Evolutionary conservation across 2,329 filamentous ascomycete species (phyloP), one percentile per base, ranked within the genome.

Genomic region (Myriosclerotinia curreyana): DNA sequence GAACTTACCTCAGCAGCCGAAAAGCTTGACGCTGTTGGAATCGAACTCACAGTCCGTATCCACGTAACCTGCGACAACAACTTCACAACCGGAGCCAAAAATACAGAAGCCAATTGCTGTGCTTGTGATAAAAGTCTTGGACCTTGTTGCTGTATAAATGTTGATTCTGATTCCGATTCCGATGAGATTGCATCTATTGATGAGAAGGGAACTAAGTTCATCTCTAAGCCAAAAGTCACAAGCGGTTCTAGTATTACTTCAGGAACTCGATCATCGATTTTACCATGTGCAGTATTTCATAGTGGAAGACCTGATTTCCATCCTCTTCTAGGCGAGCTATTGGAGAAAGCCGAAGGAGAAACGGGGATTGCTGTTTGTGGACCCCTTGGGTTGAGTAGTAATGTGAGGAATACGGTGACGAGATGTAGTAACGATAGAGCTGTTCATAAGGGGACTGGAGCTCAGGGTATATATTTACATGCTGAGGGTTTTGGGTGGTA

Each of bases 371-470:
- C 84, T 0, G 84, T 86, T 0, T 87, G 85, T 66, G 85, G 84
- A 12, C 84, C 84, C 0, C 77, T 79, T 54, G 82, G 82, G 40
- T 74, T 87, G 50, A 82, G 82, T 7, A 77, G 80, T 4, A 76
- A 75, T 60, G 81, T 83, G 17, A 77, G 84, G 64, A 85, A 82
- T 66, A 81, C 78, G 66, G 83, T 87, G 5, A 80, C 82, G 3
- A 76, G 75, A 40, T 69, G 86, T 66, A 85, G 83, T 62, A 83
- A 87, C 69, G 84, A 87, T 75, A 76, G 84, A 42, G 84, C 81
- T 2, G 84, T 87, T 38, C 84, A 87, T 71, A 87, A 87, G 73
- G 84, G 85, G 8, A 86, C 84, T 0, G 85, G 83, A 0, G 85
- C 85, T 0, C 84, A 87, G 71, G 85, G 85, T 0, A 86, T 87